These are phyloP conservation scores for Pyrenochaeta sp. DNA, from an alignment of 2,329 filamentous ascomycete genomes.

Conservation along the genomic window DNA sequence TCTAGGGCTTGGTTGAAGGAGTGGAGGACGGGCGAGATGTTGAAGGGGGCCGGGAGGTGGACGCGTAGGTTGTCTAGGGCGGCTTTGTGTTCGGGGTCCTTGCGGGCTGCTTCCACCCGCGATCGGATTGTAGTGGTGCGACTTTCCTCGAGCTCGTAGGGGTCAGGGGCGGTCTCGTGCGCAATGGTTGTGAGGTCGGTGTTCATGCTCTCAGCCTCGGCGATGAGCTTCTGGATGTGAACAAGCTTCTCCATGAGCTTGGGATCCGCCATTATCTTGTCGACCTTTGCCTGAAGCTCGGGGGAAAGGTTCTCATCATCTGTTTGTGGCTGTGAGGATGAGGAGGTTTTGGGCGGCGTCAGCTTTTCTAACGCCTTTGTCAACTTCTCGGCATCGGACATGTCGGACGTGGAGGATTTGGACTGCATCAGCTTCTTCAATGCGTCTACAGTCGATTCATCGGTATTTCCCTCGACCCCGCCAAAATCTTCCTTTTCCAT, in stretches of 20 bases:
- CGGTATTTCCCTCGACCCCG: constrained; percentile 29
- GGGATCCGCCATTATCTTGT: constrained; percentile 45
- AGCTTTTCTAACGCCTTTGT: no score
- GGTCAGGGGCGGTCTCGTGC: constrained; percentile 38
- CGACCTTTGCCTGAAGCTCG: constrained; percentile 41
- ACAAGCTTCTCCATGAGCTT: constrained; percentile 42
- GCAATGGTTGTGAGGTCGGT: constrained; percentile 23
- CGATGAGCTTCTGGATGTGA: constrained; percentile 37
- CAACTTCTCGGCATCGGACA: no score
- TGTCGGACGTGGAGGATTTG: no score
- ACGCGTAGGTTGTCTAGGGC: constrained; percentile 37
- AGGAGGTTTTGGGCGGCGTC: no score
- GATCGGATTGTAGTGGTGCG: constrained; percentile 31
- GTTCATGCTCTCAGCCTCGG: constrained; percentile 16
- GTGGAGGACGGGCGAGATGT: constrained; percentile 39
- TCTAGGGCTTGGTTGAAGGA: constrained; percentile 46
- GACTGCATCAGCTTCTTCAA: constrained; percentile 26
- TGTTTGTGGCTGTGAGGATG: no score
- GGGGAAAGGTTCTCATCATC: constrained; percentile 32
- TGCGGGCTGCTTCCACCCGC: constrained; percentile 32
- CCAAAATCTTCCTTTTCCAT: constrained; percentile 19
- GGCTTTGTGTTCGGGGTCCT: constrained; percentile 39
- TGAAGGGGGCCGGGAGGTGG: constrained; percentile 39
- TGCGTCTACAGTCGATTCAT: constrained; percentile 30
- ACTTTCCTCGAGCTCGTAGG: constrained; percentile 30